Conservation (phyloP, 2,329 filamentous ascomycete species). For the Verticillium nonalfalfae region DNA sequence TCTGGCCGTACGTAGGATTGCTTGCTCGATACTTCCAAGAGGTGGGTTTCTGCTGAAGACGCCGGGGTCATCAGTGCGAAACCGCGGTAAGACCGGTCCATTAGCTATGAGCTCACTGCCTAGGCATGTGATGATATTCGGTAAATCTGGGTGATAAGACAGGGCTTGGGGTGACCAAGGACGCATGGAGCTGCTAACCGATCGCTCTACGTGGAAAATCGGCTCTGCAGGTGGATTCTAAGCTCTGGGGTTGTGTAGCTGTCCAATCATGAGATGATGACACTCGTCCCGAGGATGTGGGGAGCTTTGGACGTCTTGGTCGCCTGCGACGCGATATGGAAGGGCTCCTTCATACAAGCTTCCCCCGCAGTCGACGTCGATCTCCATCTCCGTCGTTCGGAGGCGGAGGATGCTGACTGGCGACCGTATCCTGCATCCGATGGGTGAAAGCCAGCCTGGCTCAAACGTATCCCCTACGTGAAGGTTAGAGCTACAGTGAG, state of each 20-base stretch:
- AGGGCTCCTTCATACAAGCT: not conserved
- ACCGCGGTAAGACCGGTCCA: not conserved
- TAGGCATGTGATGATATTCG: not conserved
- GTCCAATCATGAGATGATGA: not conserved
- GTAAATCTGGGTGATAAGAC: not conserved
- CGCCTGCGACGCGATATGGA: not conserved
- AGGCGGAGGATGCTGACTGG: not conserved
- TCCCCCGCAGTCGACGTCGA: constrained; percentile 1
- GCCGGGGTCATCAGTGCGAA: not conserved
- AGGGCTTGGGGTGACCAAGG: not conserved
- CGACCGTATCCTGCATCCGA: not conserved
- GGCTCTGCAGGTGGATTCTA: not conserved
- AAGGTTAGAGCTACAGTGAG: not conserved
- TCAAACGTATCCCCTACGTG: not conserved
- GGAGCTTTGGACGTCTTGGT: not conserved
- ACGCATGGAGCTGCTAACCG: not conserved
- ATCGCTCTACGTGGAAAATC: not conserved
- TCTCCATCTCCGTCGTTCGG: not conserved
- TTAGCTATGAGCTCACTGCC: not conserved
- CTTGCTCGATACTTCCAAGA: not conserved
- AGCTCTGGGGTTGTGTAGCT: not conserved
- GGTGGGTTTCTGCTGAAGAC: not conserved
- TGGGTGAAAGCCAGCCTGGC: not conserved
- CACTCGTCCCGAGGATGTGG: not conserved
- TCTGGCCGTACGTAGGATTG: not conserved